Evolutionary conservation across 768 basidiomycete species (phyloP).

Genomic region (Trametes coccinea): DNA sequence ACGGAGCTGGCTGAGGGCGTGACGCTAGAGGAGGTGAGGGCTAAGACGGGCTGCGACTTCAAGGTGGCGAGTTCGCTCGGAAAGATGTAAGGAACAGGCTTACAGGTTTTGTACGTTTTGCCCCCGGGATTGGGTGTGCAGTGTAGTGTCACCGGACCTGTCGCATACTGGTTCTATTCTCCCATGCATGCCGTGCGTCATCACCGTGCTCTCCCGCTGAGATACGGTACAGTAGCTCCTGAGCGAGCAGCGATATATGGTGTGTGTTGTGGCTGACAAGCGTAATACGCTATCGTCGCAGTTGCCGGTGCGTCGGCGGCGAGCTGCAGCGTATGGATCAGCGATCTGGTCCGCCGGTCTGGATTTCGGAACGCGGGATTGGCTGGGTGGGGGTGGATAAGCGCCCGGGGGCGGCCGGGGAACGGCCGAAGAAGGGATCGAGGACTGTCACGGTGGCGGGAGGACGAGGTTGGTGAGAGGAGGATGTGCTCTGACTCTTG

Average conservation of each 20-base stretch:
- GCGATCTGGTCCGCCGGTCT: background rate
- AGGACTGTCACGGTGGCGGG: background rate
- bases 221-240: background rate
- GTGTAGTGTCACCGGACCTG: background rate
- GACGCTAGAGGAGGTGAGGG: constrained; percentile 77
- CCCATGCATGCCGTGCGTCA: constrained; percentile 2
- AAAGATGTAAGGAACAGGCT: constrained; percentile 20
- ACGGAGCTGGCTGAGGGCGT: constrained; percentile 85
- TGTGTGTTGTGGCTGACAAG: too few species aligned
- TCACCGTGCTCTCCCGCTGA: background rate
- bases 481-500: background rate
- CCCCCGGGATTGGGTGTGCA: background rate
- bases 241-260: background rate
- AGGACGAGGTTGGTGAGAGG: background rate
- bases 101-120: too few species aligned
- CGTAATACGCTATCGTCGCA: too few species aligned
- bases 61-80: constrained; percentile 47
- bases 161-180: background rate
- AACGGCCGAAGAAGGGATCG: background rate
- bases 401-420: constrained; percentile 8
- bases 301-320: too few species aligned
- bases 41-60: constrained; percentile 88
- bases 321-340: background rate
- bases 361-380: constrained; percentile 5
- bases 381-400: constrained; percentile 1